Percentiles rank a stretch among this genome's conserved stretches.
Evolutionary conservation across 805 yeast genomes (phyloP).

Genomic region (Metschnikowia aberdeeniae): DNA sequence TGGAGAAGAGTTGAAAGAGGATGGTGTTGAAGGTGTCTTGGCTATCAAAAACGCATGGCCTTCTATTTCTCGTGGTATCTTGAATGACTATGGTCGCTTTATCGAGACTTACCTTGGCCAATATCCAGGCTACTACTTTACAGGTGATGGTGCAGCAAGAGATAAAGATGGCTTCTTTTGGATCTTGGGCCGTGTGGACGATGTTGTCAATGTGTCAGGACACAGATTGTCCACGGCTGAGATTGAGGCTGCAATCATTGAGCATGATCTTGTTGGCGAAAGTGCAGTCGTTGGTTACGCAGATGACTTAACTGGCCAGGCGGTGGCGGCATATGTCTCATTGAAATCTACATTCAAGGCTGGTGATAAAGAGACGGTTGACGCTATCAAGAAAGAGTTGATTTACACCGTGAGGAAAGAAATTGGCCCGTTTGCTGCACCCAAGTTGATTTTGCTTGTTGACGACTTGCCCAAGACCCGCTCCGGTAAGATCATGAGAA

Average conservation of each 20-base stretch:
- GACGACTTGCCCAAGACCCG: conserved; percentile 96
- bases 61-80: conserved; percentile 96
- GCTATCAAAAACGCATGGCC: conserved; percentile 95
- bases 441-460: conserved; percentile 78
- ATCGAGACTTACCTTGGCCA: conserved; percentile 91
- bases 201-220: conserved; percentile 96
- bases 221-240: conserved; percentile 98
- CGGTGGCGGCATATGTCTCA: conserved; percentile 91
- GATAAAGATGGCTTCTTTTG: conserved; percentile 95
- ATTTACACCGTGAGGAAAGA: conserved; percentile 85
- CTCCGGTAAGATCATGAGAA: conserved; percentile 98
- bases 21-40: conserved; percentile 94
- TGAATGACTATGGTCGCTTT: conserved; percentile 80
- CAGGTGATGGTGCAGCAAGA: conserved; percentile 98
- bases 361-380: conserved; percentile 42
- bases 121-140: conserved; percentile 89
- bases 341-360: conserved; percentile 47
- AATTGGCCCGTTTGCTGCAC: conserved; percentile 95
- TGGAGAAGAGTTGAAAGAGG: conserved; percentile 78
- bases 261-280: conserved; percentile 79
- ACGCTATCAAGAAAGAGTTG: conserved; percentile 63
- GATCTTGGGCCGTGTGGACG: conserved; percentile 98
- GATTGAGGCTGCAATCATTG: conserved; percentile 87
- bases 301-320: conserved; percentile 97
- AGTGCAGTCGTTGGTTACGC: conserved; percentile 95